Conservation (phyloP, 2,329 filamentous ascomycete genomes). For the Pseudogymnoascus sp. region DNA sequence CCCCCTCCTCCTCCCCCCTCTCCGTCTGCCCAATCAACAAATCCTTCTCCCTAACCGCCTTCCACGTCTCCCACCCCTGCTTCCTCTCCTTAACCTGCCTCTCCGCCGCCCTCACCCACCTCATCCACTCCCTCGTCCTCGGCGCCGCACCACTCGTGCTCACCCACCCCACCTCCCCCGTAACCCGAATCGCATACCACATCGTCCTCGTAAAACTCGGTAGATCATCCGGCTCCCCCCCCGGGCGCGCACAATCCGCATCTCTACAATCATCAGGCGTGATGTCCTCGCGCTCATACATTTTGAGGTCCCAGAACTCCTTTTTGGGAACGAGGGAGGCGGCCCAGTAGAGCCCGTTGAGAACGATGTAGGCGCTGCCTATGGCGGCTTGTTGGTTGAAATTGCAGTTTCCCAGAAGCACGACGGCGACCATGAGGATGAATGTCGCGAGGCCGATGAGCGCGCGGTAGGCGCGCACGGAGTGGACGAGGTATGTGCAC, state of each 20-base stretch:
- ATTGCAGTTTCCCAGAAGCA: slow-evolving; percentile 55
- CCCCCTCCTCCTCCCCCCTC: not conserved
- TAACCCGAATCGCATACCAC: slow-evolving; percentile 53
- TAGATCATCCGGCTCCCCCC: not conserved
- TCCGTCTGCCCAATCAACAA: slow-evolving; percentile 33
- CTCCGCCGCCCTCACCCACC: slow-evolving; percentile 38
- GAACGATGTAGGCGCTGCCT: slow-evolving; percentile 48
- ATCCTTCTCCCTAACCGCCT: slow-evolving; percentile 43
- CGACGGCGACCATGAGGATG: slow-evolving; percentile 53
- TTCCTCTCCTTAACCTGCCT: not conserved
- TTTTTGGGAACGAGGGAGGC: slow-evolving; percentile 31
- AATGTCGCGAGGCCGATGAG: slow-evolving; percentile 53
- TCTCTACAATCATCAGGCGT: slow-evolving; percentile 31
- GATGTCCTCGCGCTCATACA: slow-evolving; percentile 39
- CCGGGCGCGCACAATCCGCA: not conserved
- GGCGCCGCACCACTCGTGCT: slow-evolving; percentile 45
- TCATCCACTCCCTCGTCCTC: slow-evolving; percentile 43
- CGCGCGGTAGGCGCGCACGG: slow-evolving; percentile 37
- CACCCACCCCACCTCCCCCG: slow-evolving; percentile 46
- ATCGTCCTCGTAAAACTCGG: slow-evolving; percentile 46
- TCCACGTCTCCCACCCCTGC: slow-evolving; percentile 31
- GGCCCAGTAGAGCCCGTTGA: slow-evolving; percentile 54
- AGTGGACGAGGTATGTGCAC: slow-evolving; percentile 47
- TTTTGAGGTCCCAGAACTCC: slow-evolving; percentile 51
- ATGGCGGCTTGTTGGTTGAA: slow-evolving; percentile 54